phyloP scores from a whole-genome alignment of 1,139 yeast species.

The Nakaseomyces delphensis region DNA sequence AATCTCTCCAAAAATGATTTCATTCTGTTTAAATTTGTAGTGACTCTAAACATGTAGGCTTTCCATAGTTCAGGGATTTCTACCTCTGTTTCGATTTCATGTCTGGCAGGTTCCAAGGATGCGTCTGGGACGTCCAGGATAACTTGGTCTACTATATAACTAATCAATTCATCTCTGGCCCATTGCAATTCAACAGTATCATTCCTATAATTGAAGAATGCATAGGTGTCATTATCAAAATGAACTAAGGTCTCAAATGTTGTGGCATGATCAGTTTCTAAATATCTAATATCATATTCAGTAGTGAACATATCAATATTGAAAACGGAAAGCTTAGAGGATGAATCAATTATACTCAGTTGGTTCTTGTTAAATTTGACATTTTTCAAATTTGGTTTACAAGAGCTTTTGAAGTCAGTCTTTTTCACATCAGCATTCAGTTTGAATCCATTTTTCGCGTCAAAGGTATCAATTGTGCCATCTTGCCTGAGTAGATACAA shows the following conservation, averaged over 20 bases:
- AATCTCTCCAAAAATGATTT: conserved; percentile 13
- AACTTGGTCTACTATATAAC: conserved; percentile 34
- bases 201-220: conserved; percentile 19
- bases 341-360: conserved; percentile 10
- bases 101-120: conserved; percentile 31
- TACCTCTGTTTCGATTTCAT: conserved; percentile 37
- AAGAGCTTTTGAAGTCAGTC: background rate
- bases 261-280: conserved; percentile 11
- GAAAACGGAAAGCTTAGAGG: conserved; percentile 11
- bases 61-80: conserved; percentile 29
- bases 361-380: conserved; percentile 1
- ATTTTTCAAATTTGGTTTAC: conserved; percentile 1
- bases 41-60: conserved; percentile 39
- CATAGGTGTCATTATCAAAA: conserved; percentile 18
- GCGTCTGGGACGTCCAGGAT: conserved; percentile 35
- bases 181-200: conserved; percentile 31
- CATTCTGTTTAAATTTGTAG: conserved; percentile 33
- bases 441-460: conserved; percentile 2
- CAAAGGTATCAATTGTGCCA: background rate
- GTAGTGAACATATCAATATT: conserved; percentile 13
- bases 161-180: conserved; percentile 42
- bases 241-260: conserved; percentile 12
- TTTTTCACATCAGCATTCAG: background rate
- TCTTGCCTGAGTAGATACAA: background rate
- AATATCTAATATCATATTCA: conserved; percentile 12